Conservation (phyloP, 495 filamentous ascomycete genomes). For the Lepraria neglecta region DNA sequence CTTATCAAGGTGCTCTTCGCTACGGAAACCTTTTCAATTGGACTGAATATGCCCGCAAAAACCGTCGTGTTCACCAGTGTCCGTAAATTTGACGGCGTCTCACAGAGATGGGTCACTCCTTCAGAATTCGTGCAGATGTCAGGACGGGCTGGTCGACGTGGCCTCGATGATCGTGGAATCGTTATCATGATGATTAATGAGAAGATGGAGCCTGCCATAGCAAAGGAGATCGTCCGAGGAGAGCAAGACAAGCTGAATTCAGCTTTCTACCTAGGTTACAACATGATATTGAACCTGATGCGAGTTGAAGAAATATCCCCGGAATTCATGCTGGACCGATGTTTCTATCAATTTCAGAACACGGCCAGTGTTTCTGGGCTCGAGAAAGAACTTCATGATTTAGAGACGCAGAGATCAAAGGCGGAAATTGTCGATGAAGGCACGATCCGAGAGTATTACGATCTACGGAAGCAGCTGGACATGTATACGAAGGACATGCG, state of each 20-base stretch:
- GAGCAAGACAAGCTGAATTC: constrained; percentile 96
- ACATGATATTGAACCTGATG: constrained; percentile 96
- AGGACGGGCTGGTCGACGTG: constrained; percentile 88
- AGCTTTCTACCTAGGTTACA: constrained; percentile 97
- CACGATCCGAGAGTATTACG: constrained; percentile 87
- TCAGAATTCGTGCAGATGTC: constrained; percentile 99
- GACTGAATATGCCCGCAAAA: constrained; percentile 97
- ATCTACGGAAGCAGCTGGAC: constrained; percentile 74
- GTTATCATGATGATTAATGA: constrained; percentile 99
- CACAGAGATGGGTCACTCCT: constrained; percentile 76
- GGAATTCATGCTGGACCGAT: constrained; percentile 92
- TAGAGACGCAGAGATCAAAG: constrained; percentile 64
- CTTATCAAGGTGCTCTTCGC: constrained; percentile 97
- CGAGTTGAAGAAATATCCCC: constrained; percentile 94
- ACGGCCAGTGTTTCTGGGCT: constrained; percentile 73
- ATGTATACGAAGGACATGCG: constrained; percentile 78
- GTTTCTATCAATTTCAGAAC: constrained; percentile 98
- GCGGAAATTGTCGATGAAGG: constrained; percentile 77
- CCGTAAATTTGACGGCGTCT: constrained; percentile 85
- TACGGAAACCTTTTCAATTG: constrained; percentile 97
- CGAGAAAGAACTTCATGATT: constrained; percentile 67
- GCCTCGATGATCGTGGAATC: constrained; percentile 95
- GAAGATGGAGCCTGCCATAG: constrained; percentile 89
- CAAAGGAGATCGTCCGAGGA: constrained; percentile 90
- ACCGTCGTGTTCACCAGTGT: constrained; percentile 97